Conservation (phyloP, 306 rosid species). For the Cucumis hystrix region DNA sequence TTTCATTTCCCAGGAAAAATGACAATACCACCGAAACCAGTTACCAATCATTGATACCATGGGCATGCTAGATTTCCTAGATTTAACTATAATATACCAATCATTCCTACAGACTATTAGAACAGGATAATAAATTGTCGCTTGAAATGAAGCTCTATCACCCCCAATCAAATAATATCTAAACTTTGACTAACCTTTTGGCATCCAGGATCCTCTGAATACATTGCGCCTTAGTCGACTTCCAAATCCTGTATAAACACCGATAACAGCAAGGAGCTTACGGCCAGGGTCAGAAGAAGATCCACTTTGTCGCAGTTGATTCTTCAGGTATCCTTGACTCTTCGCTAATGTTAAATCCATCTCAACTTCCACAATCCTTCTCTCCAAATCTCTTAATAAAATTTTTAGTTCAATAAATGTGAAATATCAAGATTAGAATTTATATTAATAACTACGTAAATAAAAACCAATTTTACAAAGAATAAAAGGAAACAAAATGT, state of each 20-base stretch:
- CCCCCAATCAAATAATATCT: neutral
- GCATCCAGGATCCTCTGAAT: constrained; percentile 98
- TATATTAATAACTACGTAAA: neutral
- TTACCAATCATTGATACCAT: neutral
- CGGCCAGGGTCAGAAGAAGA: constrained; percentile 54
- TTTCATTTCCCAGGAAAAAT: neutral
- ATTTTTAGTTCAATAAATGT: neutral
- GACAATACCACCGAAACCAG: neutral
- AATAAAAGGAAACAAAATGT: neutral
- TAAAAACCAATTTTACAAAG: neutral
- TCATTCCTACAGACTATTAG: neutral
- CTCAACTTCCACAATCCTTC: constrained; percentile 91
- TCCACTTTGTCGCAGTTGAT: constrained; percentile 25
- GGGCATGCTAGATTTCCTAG: neutral
- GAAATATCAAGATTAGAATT: neutral
- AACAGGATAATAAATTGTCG: neutral
- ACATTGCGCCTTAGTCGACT: constrained; percentile 62
- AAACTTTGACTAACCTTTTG: constrained; percentile 44
- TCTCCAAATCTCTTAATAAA: constrained; percentile 61
- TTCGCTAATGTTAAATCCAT: constrained; percentile 87
- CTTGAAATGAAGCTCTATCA: neutral
- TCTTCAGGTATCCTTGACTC: constrained; percentile 92
- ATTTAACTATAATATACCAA: neutral
- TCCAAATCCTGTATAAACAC: constrained; percentile 95
- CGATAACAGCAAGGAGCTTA: constrained; percentile 81